Conservation (phyloP, 352 stramenopile species). For the Phytophthora europaea region DNA sequence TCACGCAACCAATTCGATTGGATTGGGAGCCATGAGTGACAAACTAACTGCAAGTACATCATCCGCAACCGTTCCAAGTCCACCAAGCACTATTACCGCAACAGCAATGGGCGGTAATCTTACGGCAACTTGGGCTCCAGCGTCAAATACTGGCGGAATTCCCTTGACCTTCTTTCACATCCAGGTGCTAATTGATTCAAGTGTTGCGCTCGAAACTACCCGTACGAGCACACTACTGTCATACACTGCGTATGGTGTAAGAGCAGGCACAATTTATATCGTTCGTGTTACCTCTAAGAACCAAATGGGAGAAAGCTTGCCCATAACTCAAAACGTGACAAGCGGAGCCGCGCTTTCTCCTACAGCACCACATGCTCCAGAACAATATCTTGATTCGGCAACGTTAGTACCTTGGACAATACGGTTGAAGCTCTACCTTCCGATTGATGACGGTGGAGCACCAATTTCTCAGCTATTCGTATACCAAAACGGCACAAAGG, state of each 20-base stretch:
- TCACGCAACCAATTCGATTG: conserved; percentile 50
- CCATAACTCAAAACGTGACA: conserved; percentile 9
- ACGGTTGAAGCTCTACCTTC: conserved; percentile 44
- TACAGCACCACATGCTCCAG: conserved; percentile 34
- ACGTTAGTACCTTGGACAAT: conserved; percentile 40
- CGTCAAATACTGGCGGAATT: conserved; percentile 52
- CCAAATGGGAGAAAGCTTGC: conserved; percentile 28
- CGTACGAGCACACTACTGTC: conserved; percentile 9
- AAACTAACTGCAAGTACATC: conserved; percentile 36
- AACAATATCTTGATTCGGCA: conserved; percentile 19
- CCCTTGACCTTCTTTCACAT: conserved; percentile 36
- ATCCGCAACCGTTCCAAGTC: conserved; percentile 32
- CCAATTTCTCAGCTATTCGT: conserved; percentile 44
- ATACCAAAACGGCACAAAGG: conserved; percentile 54
- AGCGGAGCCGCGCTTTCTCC: conserved; percentile 44
- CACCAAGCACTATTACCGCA: conserved; percentile 19
- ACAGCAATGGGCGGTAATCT: conserved; percentile 43
- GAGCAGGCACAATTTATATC: conserved; percentile 41
- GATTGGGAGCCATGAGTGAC: conserved; percentile 39
- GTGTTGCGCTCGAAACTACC: conserved; percentile 6
- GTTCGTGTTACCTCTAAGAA: conserved; percentile 43
- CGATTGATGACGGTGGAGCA: conserved; percentile 52
- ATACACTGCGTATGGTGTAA: conserved; percentile 34
- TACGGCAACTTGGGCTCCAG: conserved; percentile 37
- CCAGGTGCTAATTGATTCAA: conserved; percentile 13